Evolutionary conservation across 176 grass and related monocot species (phyloP).

Genomic region (Musa beccarii): DNA sequence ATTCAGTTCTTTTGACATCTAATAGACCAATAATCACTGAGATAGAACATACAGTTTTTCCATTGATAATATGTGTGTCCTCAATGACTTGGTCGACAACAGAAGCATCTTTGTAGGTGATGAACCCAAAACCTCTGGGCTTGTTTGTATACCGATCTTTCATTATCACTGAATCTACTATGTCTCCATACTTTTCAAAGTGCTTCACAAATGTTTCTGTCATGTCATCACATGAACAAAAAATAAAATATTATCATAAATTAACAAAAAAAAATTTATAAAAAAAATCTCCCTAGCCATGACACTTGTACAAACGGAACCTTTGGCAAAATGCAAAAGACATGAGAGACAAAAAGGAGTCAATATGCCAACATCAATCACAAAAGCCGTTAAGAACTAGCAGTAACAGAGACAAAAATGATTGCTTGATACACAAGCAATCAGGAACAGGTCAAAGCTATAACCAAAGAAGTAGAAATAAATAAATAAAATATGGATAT

Average conservation of each 20-base stretch:
- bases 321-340: too few species aligned
- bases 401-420: too few species aligned
- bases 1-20: too few species aligned
- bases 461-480: too few species aligned
- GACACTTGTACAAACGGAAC: too few species aligned
- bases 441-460: too few species aligned
- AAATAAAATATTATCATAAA: neutral
- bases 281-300: too few species aligned
- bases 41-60: constrained; percentile 43
- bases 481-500: too few species aligned
- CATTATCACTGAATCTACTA: constrained; percentile 85
- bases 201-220: constrained; percentile 61
- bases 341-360: too few species aligned
- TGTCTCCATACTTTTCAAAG: constrained; percentile 64
- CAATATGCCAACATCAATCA: too few species aligned
- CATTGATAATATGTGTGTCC: constrained; percentile 61
- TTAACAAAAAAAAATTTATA: neutral
- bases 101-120: constrained; percentile 59
- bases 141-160: constrained; percentile 69
- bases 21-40: neutral
- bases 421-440: too few species aligned
- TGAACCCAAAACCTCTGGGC: constrained; percentile 87
- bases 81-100: constrained; percentile 77
- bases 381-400: too few species aligned
- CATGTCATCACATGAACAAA: neutral